phyloP scores from a whole-genome alignment of 306 rosid species.

The Quercus wislizeni region DNA sequence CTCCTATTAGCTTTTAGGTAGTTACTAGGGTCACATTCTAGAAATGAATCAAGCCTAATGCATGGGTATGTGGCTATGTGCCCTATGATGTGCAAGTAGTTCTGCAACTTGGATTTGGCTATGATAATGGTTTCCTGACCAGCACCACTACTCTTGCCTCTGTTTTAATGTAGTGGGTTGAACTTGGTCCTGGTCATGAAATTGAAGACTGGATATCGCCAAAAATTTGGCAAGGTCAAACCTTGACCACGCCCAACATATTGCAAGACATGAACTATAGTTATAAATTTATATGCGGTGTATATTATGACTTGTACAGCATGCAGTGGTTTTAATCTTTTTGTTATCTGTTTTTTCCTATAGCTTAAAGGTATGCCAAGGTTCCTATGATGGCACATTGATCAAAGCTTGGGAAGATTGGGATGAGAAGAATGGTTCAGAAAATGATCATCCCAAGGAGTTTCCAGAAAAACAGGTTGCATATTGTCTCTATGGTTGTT shows the following conservation, averaged over 20 bases:
- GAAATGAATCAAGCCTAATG: not conserved
- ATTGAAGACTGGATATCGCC: not conserved
- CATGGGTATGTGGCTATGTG: not conserved
- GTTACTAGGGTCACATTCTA: not conserved
- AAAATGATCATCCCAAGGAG: slow-evolving; percentile 82
- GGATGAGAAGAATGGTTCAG: slow-evolving; percentile 67
- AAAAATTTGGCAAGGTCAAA: not conserved
- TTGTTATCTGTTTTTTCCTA: slow-evolving; percentile 21
- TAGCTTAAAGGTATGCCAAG: slow-evolving; percentile 83
- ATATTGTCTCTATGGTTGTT: slow-evolving; percentile 9
- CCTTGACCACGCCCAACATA: not conserved
- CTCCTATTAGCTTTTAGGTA: not conserved
- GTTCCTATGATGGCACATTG: slow-evolving; percentile 62
- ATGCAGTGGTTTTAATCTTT: slow-evolving; percentile 13
- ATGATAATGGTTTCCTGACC: not conserved
- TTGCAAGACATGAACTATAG: not conserved
- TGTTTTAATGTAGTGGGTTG: not conserved
- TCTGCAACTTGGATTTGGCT: not conserved
- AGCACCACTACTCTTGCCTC: not conserved
- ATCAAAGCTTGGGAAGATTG: slow-evolving; percentile 84
- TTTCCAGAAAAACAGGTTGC: slow-evolving; percentile 85
- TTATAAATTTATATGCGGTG: not conserved
- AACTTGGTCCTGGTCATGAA: not conserved
- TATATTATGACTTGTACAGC: slow-evolving; percentile 5
- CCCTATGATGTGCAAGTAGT: not conserved